Evolutionary conservation across 176 grass and related monocot genomes (phyloP), one percentile per base, ranked within the genome.

Genomic region (Paspalum notatum): DNA sequence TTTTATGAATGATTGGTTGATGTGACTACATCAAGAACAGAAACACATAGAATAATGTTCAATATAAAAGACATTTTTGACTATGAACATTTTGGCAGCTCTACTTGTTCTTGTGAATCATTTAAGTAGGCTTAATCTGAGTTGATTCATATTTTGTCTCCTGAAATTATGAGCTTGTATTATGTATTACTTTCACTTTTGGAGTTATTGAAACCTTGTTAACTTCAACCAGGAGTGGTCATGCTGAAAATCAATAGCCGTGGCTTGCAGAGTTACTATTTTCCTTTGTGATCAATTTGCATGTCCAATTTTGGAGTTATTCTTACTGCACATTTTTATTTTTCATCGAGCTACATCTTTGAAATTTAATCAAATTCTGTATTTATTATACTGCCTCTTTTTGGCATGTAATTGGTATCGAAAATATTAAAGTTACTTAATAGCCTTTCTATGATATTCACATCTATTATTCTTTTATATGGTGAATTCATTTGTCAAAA

Each of bases 341-440:
- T 67, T 45, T 6, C 20, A 67, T 67, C 17, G n/a, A 61, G 40
- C 46, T 75, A 25, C 21, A 40, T 56, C 39, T 60, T 58, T 20
- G 37, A n/a, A 40, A 16, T 54, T 39, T 10, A 40, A 57, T 39
- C 3, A 41, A 75, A 15, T 20, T 52, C 11, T 43, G 21, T 75
- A 24, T 75, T 75, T n/a, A n/a, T n/a, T 75, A 44, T 75, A 45
- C 20, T 60, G 12, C n/a, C 17, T 58, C n/a, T 59, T 69, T 69
- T 69, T 47, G 43, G n/a, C n/a, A 25, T 69, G n/a, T 24, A 69
- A 15, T 47, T 47, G 10, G 3, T 45, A 26, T 48, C n/a, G 26
- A 15, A 45, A 45, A 26, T 47, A 47, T 69, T 15, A 24, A 15
- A 8, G 66, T 25, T 47, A 60, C 57, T 3, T 60, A 27, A 45